phyloP scores from a whole-genome alignment of 108 stramenopile genomes.

The Skeletonema potamos region DNA sequence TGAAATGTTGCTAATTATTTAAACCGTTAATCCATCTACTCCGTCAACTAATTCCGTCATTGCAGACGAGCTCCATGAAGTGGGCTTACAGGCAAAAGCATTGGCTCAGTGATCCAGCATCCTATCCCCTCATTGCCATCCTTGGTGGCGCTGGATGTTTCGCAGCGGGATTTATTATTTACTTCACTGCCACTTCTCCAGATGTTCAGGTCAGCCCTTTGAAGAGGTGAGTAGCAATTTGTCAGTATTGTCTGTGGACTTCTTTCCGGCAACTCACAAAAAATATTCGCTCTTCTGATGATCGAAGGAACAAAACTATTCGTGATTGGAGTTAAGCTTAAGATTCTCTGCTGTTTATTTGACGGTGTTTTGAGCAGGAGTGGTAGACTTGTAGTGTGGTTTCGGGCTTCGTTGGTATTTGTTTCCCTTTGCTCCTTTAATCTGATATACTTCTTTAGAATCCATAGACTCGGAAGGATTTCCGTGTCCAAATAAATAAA shows the following conservation, averaged over 20 bases:
- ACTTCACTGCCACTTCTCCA: conserved; percentile 21
- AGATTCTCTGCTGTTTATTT: background rate
- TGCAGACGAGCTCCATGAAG: conserved; percentile 39
- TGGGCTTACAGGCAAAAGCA: conserved; percentile 42
- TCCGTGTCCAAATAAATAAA: too few relatives aligned
- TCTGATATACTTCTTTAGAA: too few relatives aligned
- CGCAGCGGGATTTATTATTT: conserved; percentile 11
- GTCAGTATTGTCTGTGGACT: background rate
- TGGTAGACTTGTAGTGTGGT: background rate
- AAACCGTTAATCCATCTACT: too few relatives aligned
- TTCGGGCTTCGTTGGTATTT: too few relatives aligned
- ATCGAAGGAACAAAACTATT: conserved; percentile 24
- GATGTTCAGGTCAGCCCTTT: conserved; percentile 39
- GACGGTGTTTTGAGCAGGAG: background rate
- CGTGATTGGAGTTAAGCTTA: conserved; percentile 29
- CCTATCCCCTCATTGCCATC: conserved; percentile 29
- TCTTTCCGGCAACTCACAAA: background rate
- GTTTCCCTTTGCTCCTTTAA: too few relatives aligned
- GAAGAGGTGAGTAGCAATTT: conserved; percentile 24
- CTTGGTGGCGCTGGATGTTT: conserved; percentile 19
- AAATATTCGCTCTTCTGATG: background rate
- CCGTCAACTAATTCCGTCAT: too few relatives aligned
- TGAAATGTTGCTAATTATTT: background rate
- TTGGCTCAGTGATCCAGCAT: conserved; percentile 33
- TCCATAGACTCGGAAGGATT: too few relatives aligned